A percentile compares a stretch with the other conserved stretches of the same genome.
Conservation (phyloP, 2,329 filamentous ascomycete genomes). For the Aureobasidium lini region DNA sequence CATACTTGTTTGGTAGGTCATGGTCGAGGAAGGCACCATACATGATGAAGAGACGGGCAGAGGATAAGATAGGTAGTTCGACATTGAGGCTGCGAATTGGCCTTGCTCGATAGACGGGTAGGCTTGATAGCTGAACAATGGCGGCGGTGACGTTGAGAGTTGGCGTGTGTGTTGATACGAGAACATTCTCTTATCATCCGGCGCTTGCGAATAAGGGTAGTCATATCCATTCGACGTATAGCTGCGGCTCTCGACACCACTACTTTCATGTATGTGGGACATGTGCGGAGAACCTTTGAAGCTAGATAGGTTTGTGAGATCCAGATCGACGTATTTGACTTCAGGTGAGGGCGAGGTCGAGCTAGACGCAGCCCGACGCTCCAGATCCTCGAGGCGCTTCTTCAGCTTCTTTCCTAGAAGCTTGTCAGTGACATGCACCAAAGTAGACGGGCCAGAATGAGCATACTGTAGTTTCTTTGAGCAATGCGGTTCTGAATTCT, state of each 20-base stretch:
- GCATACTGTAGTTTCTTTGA: constrained; percentile 90
- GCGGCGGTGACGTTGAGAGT: constrained; percentile 63
- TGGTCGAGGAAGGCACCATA: neutral
- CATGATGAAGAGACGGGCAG: constrained; percentile 1
- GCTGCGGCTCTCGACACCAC: constrained; percentile 18
- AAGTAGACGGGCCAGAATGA: neutral
- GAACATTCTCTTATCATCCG: constrained; percentile 60
- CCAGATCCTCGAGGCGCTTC: constrained; percentile 77
- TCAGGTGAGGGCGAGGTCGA: constrained; percentile 56
- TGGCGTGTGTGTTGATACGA: constrained; percentile 59
- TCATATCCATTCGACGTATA: constrained; percentile 2
- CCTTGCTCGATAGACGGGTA: constrained; percentile 18
- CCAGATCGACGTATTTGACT: constrained; percentile 48
- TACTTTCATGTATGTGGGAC: neutral
- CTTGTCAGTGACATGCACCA: constrained; percentile 19
- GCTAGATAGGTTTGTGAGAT: constrained; percentile 19
- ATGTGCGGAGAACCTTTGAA: neutral
- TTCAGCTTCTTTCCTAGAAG: constrained; percentile 79
- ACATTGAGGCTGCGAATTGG: constrained; percentile 37
- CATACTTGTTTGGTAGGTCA: constrained; percentile 37
- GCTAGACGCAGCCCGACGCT: constrained; percentile 64
- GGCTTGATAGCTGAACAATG: constrained; percentile 51
- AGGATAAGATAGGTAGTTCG: constrained; percentile 33
- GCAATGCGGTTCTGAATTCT: constrained; percentile 97
- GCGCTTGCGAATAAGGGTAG: constrained; percentile 1